These are phyloP conservation scores for Hirsutella rhossiliensis DNA, from an alignment of 2,329 filamentous ascomycete genomes.

Conservation along the genomic window DNA sequence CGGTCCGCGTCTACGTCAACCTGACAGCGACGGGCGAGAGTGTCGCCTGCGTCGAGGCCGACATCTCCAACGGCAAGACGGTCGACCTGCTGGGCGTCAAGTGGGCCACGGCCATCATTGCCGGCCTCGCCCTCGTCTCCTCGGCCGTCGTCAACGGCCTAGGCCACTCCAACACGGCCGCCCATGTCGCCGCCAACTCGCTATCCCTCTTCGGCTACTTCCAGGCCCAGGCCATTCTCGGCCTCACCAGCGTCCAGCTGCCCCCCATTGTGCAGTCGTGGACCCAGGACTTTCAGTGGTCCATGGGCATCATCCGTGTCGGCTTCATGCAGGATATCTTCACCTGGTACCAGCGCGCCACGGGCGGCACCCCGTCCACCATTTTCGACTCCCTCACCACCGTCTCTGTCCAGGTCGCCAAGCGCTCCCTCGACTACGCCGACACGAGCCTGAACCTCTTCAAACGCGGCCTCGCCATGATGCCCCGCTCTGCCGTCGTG, in stretches of 20 bases:
- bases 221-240: constrained; percentile 85
- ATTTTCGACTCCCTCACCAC: constrained; percentile 62
- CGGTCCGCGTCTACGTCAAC: constrained; percentile 72
- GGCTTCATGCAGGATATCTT: constrained; percentile 80
- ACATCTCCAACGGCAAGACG: constrained; percentile 82
- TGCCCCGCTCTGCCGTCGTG: constrained; percentile 29
- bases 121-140: constrained; percentile 68
- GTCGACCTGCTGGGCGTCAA: constrained; percentile 81
- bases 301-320: constrained; percentile 85
- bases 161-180: constrained; percentile 86
- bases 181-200: constrained; percentile 87
- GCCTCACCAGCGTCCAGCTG: constrained; percentile 67
- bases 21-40: constrained; percentile 45
- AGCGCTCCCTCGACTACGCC: constrained; percentile 32
- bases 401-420: constrained; percentile 77
- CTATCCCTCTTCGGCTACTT: constrained; percentile 92
- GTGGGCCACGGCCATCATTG: constrained; percentile 81
- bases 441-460: constrained; percentile 28
- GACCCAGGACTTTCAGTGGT: constrained; percentile 98
- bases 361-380: constrained; percentile 72
- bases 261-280: constrained; percentile 84
- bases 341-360: constrained; percentile 92
- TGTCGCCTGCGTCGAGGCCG: constrained; percentile 78
- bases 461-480: constrained; percentile 42
- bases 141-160: constrained; percentile 84